Conservation (phyloP, 768 basidiomycete genomes). For the Chalciporus chontae region DNA sequence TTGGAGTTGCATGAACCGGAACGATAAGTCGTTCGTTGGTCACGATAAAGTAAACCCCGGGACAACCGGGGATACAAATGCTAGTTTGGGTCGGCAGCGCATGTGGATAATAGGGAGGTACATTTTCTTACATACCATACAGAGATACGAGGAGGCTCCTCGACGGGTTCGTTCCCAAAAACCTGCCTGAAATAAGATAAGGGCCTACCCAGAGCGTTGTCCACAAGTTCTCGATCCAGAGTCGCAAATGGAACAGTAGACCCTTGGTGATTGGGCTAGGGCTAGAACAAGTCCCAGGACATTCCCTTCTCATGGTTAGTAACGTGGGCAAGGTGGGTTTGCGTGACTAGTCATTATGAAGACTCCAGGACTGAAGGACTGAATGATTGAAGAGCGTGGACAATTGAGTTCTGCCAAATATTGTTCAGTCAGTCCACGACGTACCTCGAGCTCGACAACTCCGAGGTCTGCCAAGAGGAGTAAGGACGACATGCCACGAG, state of each 20-base stretch:
- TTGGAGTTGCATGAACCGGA: not conserved
- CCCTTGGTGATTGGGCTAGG: not conserved
- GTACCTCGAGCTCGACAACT: not conserved
- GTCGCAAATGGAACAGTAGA: not conserved
- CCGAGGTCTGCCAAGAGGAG: not conserved
- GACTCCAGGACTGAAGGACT: not conserved
- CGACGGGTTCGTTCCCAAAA: not conserved
- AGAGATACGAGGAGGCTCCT: not conserved
- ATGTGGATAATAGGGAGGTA: not conserved
- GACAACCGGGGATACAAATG: not conserved
- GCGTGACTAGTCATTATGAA: not conserved
- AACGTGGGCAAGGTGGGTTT: not conserved
- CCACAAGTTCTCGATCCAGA: not conserved
- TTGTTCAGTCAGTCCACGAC: not conserved
- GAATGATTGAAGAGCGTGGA: not conserved
- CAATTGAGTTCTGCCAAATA: not conserved
- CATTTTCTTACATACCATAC: not conserved
- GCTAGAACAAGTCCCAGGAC: not conserved
- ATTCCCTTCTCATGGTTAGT: not conserved
- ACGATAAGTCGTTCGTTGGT: too few relatives aligned
- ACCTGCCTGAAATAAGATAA: not conserved
- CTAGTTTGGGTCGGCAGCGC: not conserved
- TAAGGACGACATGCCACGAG: conserved; percentile 7
- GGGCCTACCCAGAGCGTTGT: not conserved
- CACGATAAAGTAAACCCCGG: not conserved